These are phyloP conservation scores for Raffaelea arxii DNA, from an alignment of 2,329 filamentous ascomycete species.

Conservation along the genomic window DNA sequence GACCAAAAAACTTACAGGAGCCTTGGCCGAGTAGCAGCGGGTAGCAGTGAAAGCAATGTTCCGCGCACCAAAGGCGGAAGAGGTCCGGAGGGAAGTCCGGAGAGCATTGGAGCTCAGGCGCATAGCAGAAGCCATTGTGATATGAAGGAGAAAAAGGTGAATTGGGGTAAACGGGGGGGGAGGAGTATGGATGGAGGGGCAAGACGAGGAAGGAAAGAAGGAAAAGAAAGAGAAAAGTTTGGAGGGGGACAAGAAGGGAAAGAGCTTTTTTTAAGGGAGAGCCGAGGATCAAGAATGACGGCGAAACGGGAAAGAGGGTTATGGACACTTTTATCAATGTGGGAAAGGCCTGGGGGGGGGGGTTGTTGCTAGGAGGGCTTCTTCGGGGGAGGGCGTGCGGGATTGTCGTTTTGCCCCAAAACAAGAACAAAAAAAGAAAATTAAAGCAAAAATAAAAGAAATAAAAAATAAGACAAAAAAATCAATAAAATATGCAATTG, in stretches of 20 bases:
- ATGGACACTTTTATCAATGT: not conserved
- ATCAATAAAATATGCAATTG: not conserved
- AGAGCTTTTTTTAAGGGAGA: not conserved
- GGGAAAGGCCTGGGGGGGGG: not conserved
- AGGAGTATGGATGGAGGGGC: conserved; percentile 9
- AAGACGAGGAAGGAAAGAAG: conserved; percentile 20
- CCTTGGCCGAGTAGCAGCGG: conserved; percentile 90
- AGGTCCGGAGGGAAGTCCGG: conserved; percentile 61
- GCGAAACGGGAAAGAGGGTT: not conserved
- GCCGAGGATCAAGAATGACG: not conserved
- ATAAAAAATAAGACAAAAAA: not conserved
- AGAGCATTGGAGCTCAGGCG: conserved; percentile 75
- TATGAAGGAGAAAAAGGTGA: no score
- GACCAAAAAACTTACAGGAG: conserved; percentile 49
- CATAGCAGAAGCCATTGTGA: conserved; percentile 72
- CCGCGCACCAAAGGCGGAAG: conserved; percentile 54
- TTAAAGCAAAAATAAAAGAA: not conserved
- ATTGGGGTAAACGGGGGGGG: not conserved
- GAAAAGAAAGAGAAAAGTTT: conserved; percentile 20
- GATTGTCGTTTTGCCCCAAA: not conserved
- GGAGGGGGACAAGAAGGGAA: conserved; percentile 11
- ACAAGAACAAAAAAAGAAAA: not conserved
- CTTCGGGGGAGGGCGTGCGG: not conserved
- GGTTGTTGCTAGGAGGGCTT: no score
- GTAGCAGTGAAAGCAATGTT: conserved; percentile 69